Evolutionary conservation across 257 asterid genomes (phyloP).

Genomic region (Solanum sejunctum): DNA sequence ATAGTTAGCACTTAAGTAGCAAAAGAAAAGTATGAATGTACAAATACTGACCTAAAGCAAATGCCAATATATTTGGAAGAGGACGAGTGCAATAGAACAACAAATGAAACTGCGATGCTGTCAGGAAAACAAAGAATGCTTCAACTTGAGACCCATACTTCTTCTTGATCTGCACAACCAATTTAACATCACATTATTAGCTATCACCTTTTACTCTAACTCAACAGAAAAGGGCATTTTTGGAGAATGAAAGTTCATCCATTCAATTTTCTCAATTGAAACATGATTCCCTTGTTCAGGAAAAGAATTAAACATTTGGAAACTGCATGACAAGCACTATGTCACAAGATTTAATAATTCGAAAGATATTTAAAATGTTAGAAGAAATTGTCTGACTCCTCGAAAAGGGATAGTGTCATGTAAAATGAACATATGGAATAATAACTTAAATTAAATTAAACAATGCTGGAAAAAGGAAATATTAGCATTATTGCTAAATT

Average conservation of each 20-base stretch:
- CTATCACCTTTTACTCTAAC: background rate
- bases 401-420: background rate
- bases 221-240: background rate
- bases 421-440: background rate
- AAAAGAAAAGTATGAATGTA: background rate
- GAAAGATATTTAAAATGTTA: background rate
- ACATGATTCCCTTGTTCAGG: background rate
- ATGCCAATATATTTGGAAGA: constrained; percentile 87
- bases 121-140: constrained; percentile 71
- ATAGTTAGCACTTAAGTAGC: background rate
- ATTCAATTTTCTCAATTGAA: background rate
- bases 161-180: constrained; percentile 59
- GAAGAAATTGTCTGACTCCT: background rate
- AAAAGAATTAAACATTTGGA: no score
- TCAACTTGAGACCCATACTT: constrained; percentile 86
- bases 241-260: background rate
- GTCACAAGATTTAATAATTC: background rate
- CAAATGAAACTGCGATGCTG: constrained; percentile 80
- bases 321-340: background rate
- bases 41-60: constrained; percentile 59
- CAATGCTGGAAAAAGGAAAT: background rate
- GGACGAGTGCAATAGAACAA: constrained; percentile 95
- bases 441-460: background rate
- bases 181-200: constrained; percentile 5
- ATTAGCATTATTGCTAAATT: background rate